Evolutionary conservation across 495 filamentous ascomycete species (phyloP).

Genomic region (Pseudotulostoma volvatum): DNA sequence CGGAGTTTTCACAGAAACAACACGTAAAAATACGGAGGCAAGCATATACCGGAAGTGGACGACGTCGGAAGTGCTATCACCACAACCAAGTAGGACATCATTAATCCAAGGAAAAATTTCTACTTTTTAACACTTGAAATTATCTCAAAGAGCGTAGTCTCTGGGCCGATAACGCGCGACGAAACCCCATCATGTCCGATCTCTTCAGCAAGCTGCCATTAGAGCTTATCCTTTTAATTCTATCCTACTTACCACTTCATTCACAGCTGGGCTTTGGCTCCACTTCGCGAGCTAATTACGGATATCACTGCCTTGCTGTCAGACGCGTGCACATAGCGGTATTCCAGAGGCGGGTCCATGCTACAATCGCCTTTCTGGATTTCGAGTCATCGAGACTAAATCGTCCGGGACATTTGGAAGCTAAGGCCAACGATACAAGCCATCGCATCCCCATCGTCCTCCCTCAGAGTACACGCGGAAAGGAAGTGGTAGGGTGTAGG

Average conservation of each 20-base stretch:
- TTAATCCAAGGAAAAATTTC: not conserved
- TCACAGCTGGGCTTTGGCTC: conserved; percentile 19
- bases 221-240: conserved; percentile 20
- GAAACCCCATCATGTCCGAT: conserved; percentile 5
- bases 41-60: too few species aligned
- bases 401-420: not conserved
- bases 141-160: not conserved
- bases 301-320: conserved; percentile 15
- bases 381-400: conserved; percentile 7
- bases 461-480: not conserved
- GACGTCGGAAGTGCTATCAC: too few species aligned
- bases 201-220: conserved; percentile 13
- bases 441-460: conserved; percentile 1
- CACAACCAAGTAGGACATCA: not conserved
- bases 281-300: conserved; percentile 16
- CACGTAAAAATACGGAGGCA: too few species aligned
- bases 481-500: not conserved
- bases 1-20: too few species aligned
- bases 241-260: conserved; percentile 17
- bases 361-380: conserved; percentile 18
- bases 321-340: conserved; percentile 16
- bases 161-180: not conserved
- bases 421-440: not conserved
- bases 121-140: not conserved
- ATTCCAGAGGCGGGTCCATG: conserved; percentile 19